Evolutionary conservation across 1,284 basidiomycete genomes (phyloP), one percentile per base, ranked within the genome.

Genomic region (Cutaneotrichosporon arboriforme): DNA sequence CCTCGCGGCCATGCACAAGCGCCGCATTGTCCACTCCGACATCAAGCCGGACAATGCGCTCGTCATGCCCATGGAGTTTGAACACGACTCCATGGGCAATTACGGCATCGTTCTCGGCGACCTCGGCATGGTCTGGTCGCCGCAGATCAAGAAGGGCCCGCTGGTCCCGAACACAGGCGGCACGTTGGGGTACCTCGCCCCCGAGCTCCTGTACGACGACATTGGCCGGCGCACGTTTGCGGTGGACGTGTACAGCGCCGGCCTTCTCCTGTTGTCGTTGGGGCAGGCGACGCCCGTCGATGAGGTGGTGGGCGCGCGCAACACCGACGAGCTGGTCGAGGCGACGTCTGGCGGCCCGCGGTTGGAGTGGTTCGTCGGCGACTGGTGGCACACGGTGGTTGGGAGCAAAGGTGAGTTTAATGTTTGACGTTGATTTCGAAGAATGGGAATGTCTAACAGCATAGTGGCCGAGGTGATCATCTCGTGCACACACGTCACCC

Each of bases 1-100:
- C 36, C 21, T 41, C 4, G 4, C 21, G 4, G 21, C 40, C 13
- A 5, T 49, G 4, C 39, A 41, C 23, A 10, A 17, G 17, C 15
- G 14, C 8, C 14, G 13, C 31, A 21, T 49, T 9, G 21, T 13
- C 7, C 45, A 46, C 45, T 5, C 9, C 20, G 45, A 46, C 21
- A n/a, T 48, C 13, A 48, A 48, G 38, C 38, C 46, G 15, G 46
- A 48, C 17, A 48, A 48, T 8, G 18, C 40, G 7, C n/a, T 48
- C 2, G 9, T 33, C 36, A 5, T 8, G 15, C 9, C 18, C 13
- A 10, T 17, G 23, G 13, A 10, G 13, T 5, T 15, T 17, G 8
- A n/a, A 14, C 4, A n/a, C 12, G 17, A 7, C 3, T 14, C 21
- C 17, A 20, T 12, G 20, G 12, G 21, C 39, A 9, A 33, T 10